Evolutionary conservation across 2,329 filamentous ascomycete genomes (phyloP), one percentile per base, ranked within the genome.

Genomic region (Sarocladium strictum): DNA sequence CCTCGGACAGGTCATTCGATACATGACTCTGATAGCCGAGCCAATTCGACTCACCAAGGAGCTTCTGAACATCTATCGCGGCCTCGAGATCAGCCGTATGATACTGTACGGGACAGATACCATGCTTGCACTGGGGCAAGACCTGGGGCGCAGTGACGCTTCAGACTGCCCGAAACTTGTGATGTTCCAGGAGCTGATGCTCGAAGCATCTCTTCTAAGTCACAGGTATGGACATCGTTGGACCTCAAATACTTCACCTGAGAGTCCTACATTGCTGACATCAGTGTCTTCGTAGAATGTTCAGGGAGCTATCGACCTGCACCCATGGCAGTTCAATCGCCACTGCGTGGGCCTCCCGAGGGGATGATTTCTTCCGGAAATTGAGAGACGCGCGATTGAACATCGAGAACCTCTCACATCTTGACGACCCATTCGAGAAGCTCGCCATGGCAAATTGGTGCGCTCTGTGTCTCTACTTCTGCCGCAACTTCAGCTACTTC

Each of bases 51-150:
- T 63, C 3, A 45, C 38, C 4, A 33, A 35, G 17, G 58, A 33
- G 12, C 54, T 67, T 1, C 55, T 66, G 29, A 56, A 57, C 1
- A 59, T 58, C 3, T 65, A 64, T 11, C 43, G 54, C 2, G 17
- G 58, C 1, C 47, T 67, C 0, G 65, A 67, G 45, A 59, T 56
- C 1, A 65, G 55, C 2, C 56, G 65, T 1, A 60, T 60, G 1
- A 61, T 67, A 2, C 32, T 65, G 0, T 67, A 64, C 23, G 59
- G 40, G 9, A 62, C 59, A 11, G 51, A 57, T 1, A 66, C 61
- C 0, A 58, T 63, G 15, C 52, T 67, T 1, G 58, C 58, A 0
- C 29, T 54, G 3, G n/a, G 21, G 2, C 5, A 6, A 7, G n/a
- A 10, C 6, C 6, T n/a, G 35, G n/a, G n/a, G n/a, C 6, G 6